Evolutionary conservation across 208 protist genomes (phyloP).

Genomic region (Acanthamoeba culbertsoni): DNA sequence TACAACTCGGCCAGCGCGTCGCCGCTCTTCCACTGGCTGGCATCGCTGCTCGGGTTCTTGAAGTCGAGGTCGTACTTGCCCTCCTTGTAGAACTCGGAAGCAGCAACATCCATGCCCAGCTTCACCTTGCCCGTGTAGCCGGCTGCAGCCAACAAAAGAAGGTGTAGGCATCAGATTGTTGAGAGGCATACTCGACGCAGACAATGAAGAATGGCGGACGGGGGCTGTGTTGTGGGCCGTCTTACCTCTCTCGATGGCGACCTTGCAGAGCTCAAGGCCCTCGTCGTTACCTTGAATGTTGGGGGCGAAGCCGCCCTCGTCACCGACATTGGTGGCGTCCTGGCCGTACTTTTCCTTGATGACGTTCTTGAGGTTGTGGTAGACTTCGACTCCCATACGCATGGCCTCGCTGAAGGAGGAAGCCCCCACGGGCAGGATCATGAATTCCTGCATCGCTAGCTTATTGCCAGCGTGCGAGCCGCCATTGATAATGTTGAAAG

Average conservation of each 20-base stretch:
- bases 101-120: slow-evolving; percentile 98
- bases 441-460: slow-evolving; percentile 98
- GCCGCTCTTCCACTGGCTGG: slow-evolving; percentile 63
- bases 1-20: slow-evolving; percentile 92
- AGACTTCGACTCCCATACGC: slow-evolving; percentile 96
- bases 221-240: too few relatives aligned
- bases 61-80: slow-evolving; percentile 96
- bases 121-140: slow-evolving; percentile 91
- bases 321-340: slow-evolving; percentile 94
- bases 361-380: slow-evolving; percentile 96
- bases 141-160: neutral
- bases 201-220: too few relatives aligned
- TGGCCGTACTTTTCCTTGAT: slow-evolving; percentile 96
- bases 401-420: slow-evolving; percentile 94
- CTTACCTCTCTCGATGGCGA: slow-evolving; percentile 95
- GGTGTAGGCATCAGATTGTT: neutral
- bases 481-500: slow-evolving; percentile 99
- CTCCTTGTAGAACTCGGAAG: slow-evolving; percentile 93
- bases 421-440: slow-evolving; percentile 96
- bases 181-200: neutral
- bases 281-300: slow-evolving; percentile 94
- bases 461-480: slow-evolving; percentile 98
- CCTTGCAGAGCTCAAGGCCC: slow-evolving; percentile 94
- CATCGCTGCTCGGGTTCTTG: slow-evolving; percentile 89
- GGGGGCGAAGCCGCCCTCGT: slow-evolving; percentile 99